Evolutionary conservation across 352 stramenopile genomes (phyloP).

Genomic region (Salisapilia sapeloensis): DNA sequence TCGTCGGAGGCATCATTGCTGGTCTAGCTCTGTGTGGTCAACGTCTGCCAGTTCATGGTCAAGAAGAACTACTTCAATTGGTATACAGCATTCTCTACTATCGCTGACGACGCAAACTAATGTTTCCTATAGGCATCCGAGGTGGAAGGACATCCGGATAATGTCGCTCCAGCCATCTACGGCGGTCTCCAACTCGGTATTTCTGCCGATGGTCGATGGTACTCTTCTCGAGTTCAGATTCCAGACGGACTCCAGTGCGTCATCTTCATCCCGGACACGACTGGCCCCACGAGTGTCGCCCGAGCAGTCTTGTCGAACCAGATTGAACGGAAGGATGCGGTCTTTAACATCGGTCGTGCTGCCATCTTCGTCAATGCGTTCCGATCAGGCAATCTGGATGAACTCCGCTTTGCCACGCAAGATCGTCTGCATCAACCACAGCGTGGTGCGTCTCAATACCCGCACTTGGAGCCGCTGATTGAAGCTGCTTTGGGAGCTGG

Average conservation of each 20-base stretch:
- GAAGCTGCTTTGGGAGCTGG: constrained; percentile 90
- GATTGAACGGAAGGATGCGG: constrained; percentile 84
- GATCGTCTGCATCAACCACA: constrained; percentile 94
- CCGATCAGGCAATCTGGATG: constrained; percentile 91
- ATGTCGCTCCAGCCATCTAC: constrained; percentile 98
- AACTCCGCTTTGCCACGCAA: constrained; percentile 90
- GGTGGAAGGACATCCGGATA: constrained; percentile 98
- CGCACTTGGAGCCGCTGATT: constrained; percentile 94
- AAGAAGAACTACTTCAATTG: constrained; percentile 94
- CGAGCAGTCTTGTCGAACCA: constrained; percentile 85
- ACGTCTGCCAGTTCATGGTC: constrained; percentile 70
- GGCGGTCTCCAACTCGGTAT: constrained; percentile 94
- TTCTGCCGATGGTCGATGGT: constrained; percentile 90
- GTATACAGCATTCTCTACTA: neutral
- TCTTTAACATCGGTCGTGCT: constrained; percentile 94
- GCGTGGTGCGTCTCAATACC: constrained; percentile 89
- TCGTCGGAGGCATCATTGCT: constrained; percentile 96
- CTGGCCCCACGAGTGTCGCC: constrained; percentile 87
- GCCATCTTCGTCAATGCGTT: constrained; percentile 97
- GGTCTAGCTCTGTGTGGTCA: constrained; percentile 95
- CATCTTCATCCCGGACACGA: constrained; percentile 97
- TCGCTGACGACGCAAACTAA: too few relatives aligned
- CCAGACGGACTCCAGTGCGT: constrained; percentile 94
- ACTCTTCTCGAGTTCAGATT: constrained; percentile 92
- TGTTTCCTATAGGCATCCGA: constrained; percentile 47